Evolutionary conservation across 257 asterid genomes (phyloP), one percentile per base, ranked within the genome.

Genomic region (Catharanthus roseus): DNA sequence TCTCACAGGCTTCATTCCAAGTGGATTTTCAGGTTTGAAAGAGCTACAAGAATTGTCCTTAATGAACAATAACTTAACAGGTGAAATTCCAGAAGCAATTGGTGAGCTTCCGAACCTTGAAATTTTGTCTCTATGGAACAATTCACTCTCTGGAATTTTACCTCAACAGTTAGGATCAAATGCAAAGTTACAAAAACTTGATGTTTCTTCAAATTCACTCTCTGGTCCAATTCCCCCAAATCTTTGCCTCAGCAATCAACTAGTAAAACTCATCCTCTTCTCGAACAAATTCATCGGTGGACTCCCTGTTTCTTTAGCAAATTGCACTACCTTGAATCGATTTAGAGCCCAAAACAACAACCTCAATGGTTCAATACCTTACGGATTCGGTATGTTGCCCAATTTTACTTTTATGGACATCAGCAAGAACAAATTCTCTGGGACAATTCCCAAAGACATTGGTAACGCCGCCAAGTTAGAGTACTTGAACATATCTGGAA

Each of bases 361-460:
- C 1, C 88, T 91, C 65, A 95, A 87, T 61, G 96, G 99, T 16
- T 84, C 97, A 5, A 88, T 95, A 5, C 97, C 97, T 0, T 34
- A 51, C 0, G 97, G 99, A 5, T 95, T 95, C 12, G 97, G 96
- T 1, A 81, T 86, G 29, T 64, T 87, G 79, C 85, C 89, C 0
- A 89, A 87, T 65, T 85, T 91, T 42, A 86, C 93, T 0, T 95
- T 51, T 82, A 74, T 85, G 58, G 99, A 95, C 55, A 18, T 89
- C 51, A 88, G 99, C 86, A 73, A 77, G 47, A 95, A 95, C 77
- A 65, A 66, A 16, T 72, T 95, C 50, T 67, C 85, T 0, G 99
- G 99, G 13, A 78, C 87, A 12, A 81, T 95, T 16, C 99, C 99
- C 0, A 77, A 72, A 58, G 97, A 95, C 75, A 75, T 95, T 1